A percentile compares a stretch with the other conserved stretches of the same genome.
Conservation (phyloP, 2,329 filamentous ascomycete species). For the Clonostachys chloroleuca region DNA sequence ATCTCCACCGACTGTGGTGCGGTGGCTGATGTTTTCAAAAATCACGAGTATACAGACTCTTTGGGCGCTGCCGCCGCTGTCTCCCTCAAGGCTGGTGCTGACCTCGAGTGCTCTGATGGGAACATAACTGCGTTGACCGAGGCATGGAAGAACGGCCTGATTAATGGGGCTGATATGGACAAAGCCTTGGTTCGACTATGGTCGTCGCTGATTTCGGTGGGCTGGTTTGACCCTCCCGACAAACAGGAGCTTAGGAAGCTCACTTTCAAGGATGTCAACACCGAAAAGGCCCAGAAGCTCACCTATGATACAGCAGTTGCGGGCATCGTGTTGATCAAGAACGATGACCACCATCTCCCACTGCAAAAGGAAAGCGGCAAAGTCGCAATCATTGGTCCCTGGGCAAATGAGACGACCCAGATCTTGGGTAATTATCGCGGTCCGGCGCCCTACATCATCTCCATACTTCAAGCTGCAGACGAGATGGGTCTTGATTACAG, state of each 20-base stretch:
- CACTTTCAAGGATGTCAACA: conserved; percentile 50
- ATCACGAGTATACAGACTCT: conserved; percentile 30
- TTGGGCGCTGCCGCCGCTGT: conserved; percentile 24
- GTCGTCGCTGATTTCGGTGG: conserved; percentile 46
- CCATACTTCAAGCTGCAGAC: conserved; percentile 32
- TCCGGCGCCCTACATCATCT: conserved; percentile 47
- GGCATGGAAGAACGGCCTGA: conserved; percentile 21
- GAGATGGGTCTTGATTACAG: conserved; percentile 3
- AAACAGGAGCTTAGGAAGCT: conserved; percentile 42
- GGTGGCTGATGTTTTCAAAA: conserved; percentile 48
- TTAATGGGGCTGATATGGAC: conserved; percentile 14
- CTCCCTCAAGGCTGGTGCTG: conserved; percentile 23
- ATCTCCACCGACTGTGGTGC: conserved; percentile 64
- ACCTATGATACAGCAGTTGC: conserved; percentile 49
- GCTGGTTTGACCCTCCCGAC: conserved; percentile 49
- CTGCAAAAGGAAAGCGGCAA: conserved; percentile 17
- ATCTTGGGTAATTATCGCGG: conserved; percentile 18
- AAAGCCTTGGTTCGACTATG: conserved; percentile 36
- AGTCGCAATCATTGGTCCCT: conserved; percentile 21
- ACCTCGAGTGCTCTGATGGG: conserved; percentile 16
- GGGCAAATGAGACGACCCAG: conserved; percentile 18
- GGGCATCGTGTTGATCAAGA: conserved; percentile 47
- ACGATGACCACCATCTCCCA: conserved; percentile 44
- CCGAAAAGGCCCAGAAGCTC: conserved; percentile 45
- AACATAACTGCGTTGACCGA: conserved; percentile 6